A percentile compares a stretch with the other conserved stretches of the same genome.
Conservation (phyloP, 2,329 filamentous ascomycete species). For the Colletotrichum destructivum region DNA sequence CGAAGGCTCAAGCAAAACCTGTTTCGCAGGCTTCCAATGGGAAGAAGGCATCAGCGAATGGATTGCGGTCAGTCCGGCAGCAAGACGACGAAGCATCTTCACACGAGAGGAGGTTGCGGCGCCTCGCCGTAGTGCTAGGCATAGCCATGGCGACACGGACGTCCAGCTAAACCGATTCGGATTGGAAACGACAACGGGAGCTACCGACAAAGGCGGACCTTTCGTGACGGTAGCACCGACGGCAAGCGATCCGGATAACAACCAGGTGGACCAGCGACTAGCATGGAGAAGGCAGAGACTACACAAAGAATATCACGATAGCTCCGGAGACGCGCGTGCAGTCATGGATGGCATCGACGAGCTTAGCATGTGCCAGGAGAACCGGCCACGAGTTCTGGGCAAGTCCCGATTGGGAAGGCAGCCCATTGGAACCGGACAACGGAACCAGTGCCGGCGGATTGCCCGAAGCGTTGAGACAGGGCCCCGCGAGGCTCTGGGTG, state of each 20-base stretch:
- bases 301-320: neutral
- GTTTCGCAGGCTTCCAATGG: slow-evolving; percentile 57
- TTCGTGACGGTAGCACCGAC: neutral
- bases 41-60: slow-evolving; percentile 60
- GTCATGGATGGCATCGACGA: slow-evolving; percentile 25
- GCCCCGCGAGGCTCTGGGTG: slow-evolving; percentile 17
- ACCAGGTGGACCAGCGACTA: slow-evolving; percentile 8
- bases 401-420: slow-evolving; percentile 13
- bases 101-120: neutral
- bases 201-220: neutral
- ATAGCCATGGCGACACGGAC: neutral
- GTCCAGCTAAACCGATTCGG: neutral
- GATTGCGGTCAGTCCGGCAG: slow-evolving; percentile 46
- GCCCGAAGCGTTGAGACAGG: slow-evolving; percentile 22
- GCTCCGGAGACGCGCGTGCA: neutral
- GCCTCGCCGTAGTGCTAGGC: slow-evolving; percentile 15
- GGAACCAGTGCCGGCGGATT: slow-evolving; percentile 16
- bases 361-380: slow-evolving; percentile 24
- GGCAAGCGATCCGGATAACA: neutral
- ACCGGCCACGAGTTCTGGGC: neutral
- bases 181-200: neutral
- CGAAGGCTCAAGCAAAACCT: slow-evolving; percentile 9
- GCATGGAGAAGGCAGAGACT: slow-evolving; percentile 16
- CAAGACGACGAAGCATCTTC: neutral
- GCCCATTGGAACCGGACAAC: neutral